Base-by-base conservation (phyloP, 1,284 basidiomycete genomes). In the Trichosporon sp. region DNA sequence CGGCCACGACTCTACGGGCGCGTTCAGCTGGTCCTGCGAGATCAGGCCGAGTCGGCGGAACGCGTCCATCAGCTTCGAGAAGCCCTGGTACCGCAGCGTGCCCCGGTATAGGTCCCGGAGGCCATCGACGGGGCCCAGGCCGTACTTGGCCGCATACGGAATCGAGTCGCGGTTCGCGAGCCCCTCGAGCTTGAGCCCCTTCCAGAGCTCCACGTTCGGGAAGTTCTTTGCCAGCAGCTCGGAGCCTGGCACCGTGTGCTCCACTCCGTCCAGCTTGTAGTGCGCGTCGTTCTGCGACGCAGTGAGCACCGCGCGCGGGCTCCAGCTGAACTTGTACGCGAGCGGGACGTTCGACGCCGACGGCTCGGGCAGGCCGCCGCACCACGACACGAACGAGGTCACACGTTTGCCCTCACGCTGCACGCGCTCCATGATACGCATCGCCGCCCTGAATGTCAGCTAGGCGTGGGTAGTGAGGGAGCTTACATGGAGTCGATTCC, bases 301-400 rank as follows among this genome's bases (percentile, higher is more conserved):
- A 15, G 87, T 88, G 47, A 98, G 84, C 2, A 96, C 94, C 1
- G 93, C 95, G 72, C 89, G 87, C 1, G 95, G 95, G 68, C 89
- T 92, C 95, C 95, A 98, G 71, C 92, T 95, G 81, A 98, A 98
- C 82, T 97, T 97, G 83, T 98, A 98, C 34, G 91, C 88, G 18
- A 96, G 84, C 2, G 93, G 88, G 12, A 88, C 88, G 83, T 66
- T 84, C 77, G 84, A 84, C 3, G 85, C 85, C 64, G 92, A 90
- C 0, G 92, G 92, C 2, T 91, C 90, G 0, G 95, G 95, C 13
- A 98, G 85, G 1, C 95, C 95, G 13, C 95, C 95, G 73, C 95
- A 98, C 86, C 96, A 97, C 0, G 93, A 95, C 1, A 90, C 89
- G 82, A 97, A 98, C 0, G 92, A 92, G 0, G 87, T 83, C 21